Percentiles rank a stretch among this genome's conserved stretches.
Evolutionary conservation across 148 eudicot species (phyloP).

Genomic region (Agrostemma githago): DNA sequence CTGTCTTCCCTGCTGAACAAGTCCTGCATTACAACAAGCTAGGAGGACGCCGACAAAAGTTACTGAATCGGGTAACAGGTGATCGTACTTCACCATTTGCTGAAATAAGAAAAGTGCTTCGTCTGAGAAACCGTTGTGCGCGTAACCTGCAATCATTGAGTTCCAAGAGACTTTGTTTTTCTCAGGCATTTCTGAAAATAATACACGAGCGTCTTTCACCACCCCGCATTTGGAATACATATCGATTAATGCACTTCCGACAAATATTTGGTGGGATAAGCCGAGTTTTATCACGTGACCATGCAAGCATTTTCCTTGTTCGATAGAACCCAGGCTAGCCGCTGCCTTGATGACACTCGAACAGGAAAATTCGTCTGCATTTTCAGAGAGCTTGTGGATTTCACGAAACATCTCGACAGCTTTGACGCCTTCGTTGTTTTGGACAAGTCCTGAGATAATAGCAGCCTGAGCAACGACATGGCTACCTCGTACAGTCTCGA

Average conservation of each 20-base stretch:
- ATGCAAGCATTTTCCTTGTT: constrained; percentile 36
- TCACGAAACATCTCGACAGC: constrained; percentile 35
- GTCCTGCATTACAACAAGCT: constrained; percentile 73
- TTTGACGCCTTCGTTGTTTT: constrained; percentile 25
- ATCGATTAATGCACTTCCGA: constrained; percentile 45
- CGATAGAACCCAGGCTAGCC: constrained; percentile 26
- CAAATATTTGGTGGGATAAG: constrained; percentile 30
- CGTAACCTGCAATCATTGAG: constrained; percentile 44
- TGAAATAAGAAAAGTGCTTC: constrained; percentile 43
- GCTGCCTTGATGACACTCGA: constrained; percentile 40
- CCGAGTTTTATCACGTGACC: constrained; percentile 34
- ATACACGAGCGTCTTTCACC: constrained; percentile 39
- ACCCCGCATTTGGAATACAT: constrained; percentile 48
- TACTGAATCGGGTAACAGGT: constrained; percentile 28
- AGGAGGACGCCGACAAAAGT: constrained; percentile 51
- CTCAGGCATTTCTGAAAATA: constrained; percentile 38
- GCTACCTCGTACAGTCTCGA: constrained; percentile 29
- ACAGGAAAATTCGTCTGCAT: constrained; percentile 34
- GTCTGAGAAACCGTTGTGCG: constrained; percentile 39
- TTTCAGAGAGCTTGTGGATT: constrained; percentile 31
- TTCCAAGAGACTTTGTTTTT: constrained; percentile 47
- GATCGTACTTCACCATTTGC: constrained; percentile 33
- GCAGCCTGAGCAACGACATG: constrained; percentile 41
- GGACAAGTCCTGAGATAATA: constrained; percentile 41
- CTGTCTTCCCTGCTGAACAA: constrained; percentile 44